A percentile compares a stretch with the other conserved stretches of the same genome.
Conservation (phyloP, 2,329 filamentous ascomycete species). For the Alternaria conjuncta region DNA sequence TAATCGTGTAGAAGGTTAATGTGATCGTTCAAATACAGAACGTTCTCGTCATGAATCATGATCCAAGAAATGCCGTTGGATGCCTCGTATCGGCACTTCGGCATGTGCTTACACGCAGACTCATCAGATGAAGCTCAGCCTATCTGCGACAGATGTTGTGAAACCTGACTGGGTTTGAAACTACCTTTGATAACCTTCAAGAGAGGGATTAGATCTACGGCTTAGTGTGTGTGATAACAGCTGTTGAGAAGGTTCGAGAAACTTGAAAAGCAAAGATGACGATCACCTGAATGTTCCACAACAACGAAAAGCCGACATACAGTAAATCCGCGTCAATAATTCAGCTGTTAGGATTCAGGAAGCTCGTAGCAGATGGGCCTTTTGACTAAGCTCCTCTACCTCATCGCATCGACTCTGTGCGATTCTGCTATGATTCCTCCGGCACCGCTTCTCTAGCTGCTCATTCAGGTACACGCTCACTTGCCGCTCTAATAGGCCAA, state of each 20-base stretch:
- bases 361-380: neutral
- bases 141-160: neutral
- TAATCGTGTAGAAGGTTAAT: neutral
- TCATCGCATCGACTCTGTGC: neutral
- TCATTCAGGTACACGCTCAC: slow-evolving; percentile 7
- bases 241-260: neutral
- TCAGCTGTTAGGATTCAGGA: rapidly evolving
- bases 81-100: slow-evolving; percentile 12
- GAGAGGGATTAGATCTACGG: neutral
- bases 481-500: slow-evolving; percentile 10
- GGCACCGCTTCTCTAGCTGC: neutral
- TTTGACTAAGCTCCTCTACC: neutral
- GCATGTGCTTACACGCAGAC: neutral
- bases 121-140: neutral
- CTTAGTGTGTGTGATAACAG: neutral
- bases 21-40: neutral
- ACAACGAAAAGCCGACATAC: neutral
- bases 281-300: neutral
- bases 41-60: neutral
- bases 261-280: neutral
- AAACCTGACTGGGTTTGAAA: neutral
- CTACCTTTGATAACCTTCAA: neutral
- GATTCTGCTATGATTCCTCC: neutral
- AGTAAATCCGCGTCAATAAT: neutral
- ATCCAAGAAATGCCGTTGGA: neutral